phyloP scores from a whole-genome alignment of 257 asterid species.

The Solanum pinnatisectum region DNA sequence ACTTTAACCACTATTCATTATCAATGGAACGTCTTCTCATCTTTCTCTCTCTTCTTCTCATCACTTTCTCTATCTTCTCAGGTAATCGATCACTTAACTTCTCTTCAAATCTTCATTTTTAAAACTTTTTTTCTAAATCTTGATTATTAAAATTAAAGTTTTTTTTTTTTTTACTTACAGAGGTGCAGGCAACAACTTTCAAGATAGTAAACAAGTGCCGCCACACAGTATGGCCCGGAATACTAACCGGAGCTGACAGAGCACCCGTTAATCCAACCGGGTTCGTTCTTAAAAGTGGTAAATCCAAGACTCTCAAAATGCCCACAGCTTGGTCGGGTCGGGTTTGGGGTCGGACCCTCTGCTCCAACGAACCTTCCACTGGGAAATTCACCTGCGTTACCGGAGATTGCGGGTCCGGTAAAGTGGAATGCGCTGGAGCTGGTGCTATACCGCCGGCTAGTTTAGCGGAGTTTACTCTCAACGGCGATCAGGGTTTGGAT shows the following conservation, averaged over 20 bases:
- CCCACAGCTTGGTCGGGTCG: slow-evolving; percentile 92
- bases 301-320: slow-evolving; percentile 56
- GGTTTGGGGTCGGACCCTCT: slow-evolving; percentile 78
- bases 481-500: slow-evolving; percentile 79
- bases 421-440: slow-evolving; percentile 55
- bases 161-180: slow-evolving; percentile 11
- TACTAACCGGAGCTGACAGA: slow-evolving; percentile 78
- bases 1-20: neutral
- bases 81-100: slow-evolving; percentile 16
- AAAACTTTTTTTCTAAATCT: too few species aligned
- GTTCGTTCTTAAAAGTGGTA: slow-evolving; percentile 49
- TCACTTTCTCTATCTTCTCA: slow-evolving; percentile 28
- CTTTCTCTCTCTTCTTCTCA: slow-evolving; percentile 26
- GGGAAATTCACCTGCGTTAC: slow-evolving; percentile 57
- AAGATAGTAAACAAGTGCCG: slow-evolving; percentile 84
- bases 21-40: slow-evolving; percentile 32
- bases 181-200: slow-evolving; percentile 59
- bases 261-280: slow-evolving; percentile 59
- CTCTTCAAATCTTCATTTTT: neutral
- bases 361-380: slow-evolving; percentile 33
- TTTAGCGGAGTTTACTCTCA: slow-evolving; percentile 86
- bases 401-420: slow-evolving; percentile 90
- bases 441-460: slow-evolving; percentile 96
- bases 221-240: slow-evolving; percentile 86
- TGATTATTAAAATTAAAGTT: neutral